These are phyloP conservation scores for Rhododendron molle DNA, from an alignment of 148 eudicot species.

Conservation along the genomic window DNA sequence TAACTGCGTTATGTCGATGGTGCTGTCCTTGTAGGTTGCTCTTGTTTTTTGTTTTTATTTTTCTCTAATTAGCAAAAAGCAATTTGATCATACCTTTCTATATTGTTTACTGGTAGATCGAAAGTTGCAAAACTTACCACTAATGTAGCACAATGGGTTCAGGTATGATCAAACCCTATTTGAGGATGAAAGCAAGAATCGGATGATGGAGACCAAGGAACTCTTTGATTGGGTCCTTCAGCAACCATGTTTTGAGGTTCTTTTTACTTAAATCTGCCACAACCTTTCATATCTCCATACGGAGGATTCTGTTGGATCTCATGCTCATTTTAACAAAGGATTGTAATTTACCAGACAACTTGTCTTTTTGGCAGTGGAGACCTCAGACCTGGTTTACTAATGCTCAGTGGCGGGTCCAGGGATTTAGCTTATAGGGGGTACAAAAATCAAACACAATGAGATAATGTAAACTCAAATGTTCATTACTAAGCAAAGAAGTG, in stretches of 20 bases:
- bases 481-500: background rate
- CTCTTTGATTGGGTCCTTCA: conserved; percentile 96
- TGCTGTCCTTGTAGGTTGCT: background rate
- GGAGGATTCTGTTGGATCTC: background rate
- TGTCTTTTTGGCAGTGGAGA: background rate
- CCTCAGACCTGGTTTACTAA: background rate
- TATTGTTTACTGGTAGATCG: background rate
- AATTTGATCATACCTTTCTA: background rate
- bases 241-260: conserved; percentile 95
- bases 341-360: background rate
- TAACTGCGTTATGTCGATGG: background rate
- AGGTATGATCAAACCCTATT: conserved; percentile 92
- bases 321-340: background rate
- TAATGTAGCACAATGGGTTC: conserved; percentile 21
- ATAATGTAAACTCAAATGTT: background rate
- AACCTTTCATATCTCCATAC: background rate
- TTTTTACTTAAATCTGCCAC: background rate
- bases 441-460: background rate
- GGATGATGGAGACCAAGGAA: conserved; percentile 91
- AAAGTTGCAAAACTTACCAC: background rate
- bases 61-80: background rate
- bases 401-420: background rate
- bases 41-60: background rate
- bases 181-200: conserved; percentile 82
- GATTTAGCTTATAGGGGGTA: background rate